phyloP scores from a whole-genome alignment of 2,329 filamentous ascomycete genomes.

The Aspergillus intermedius region DNA sequence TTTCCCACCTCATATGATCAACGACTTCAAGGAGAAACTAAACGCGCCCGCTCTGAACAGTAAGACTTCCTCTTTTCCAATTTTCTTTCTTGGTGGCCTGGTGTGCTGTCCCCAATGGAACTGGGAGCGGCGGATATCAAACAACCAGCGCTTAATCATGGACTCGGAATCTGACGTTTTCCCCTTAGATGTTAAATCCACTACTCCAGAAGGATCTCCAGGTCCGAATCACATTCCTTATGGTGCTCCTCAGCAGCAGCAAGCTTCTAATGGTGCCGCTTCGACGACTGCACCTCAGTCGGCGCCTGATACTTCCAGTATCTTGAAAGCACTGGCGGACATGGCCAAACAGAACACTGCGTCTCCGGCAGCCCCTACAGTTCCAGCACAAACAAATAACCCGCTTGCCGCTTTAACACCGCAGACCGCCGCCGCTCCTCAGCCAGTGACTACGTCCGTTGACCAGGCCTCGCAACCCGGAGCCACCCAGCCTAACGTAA shows the following conservation, averaged over 20 bases:
- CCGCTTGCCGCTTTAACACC: conserved; percentile 46
- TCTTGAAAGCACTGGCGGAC: conserved; percentile 72
- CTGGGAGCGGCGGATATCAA: no score
- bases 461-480: conserved; percentile 37
- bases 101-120: no score
- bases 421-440: conserved; percentile 36
- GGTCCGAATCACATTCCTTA: conserved; percentile 39
- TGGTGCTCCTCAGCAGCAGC: conserved; percentile 26
- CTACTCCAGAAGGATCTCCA: conserved; percentile 58
- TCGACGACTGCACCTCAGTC: conserved; percentile 20
- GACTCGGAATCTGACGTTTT: conserved; percentile 22
- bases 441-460: conserved; percentile 38
- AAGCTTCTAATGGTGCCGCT: conserved; percentile 18
- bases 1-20: conserved; percentile 73
- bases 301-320: conserved; percentile 55
- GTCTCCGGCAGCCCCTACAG: conserved; percentile 35
- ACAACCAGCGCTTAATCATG: background rate
- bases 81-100: no score
- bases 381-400: conserved; percentile 32
- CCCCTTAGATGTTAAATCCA: conserved; percentile 55
- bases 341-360: conserved; percentile 69
- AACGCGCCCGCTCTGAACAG: conserved; percentile 55
- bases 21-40: conserved; percentile 76
- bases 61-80: conserved; percentile 46
- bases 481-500: conserved; percentile 53